These are phyloP conservation scores for Collybiopsis luxurians DNA, from an alignment of 768 basidiomycete species.

Conservation along the genomic window DNA sequence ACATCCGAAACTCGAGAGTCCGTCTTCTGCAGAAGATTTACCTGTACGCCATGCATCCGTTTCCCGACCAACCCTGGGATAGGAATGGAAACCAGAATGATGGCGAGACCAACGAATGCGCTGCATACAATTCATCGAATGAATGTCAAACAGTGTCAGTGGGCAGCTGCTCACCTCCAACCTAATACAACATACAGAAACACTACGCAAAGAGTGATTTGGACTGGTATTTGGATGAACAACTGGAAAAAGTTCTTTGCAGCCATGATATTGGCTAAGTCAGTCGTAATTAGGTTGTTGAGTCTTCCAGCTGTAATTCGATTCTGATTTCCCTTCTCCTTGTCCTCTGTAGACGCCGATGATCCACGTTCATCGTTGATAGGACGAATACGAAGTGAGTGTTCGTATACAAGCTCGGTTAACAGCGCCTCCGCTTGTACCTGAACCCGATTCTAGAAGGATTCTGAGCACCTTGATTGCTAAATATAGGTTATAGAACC, in stretches of 20 bases:
- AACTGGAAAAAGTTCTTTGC: conserved; percentile 31
- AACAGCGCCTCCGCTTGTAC: conserved; percentile 49
- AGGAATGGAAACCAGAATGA: conserved; percentile 39
- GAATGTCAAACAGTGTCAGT: neutral
- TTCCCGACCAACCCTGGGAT: conserved; percentile 41
- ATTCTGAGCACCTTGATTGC: neutral
- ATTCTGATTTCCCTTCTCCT: conserved; percentile 16
- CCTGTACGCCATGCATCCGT: conserved; percentile 8
- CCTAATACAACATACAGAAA: conserved; percentile 29
- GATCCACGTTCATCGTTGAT: conserved; percentile 33
- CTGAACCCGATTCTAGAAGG: conserved; percentile 35
- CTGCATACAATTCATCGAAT: neutral
- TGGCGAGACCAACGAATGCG: conserved; percentile 42
- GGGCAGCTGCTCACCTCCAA: conserved; percentile 18
- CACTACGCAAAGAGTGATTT: conserved; percentile 16
- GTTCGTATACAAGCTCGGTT: conserved; percentile 43
- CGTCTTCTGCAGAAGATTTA: conserved; percentile 22
- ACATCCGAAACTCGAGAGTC: conserved; percentile 45
- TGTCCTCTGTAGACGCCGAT: neutral
- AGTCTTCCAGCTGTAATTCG: conserved; percentile 67
- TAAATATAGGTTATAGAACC: neutral
- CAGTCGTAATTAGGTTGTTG: conserved; percentile 73
- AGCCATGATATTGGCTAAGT: conserved; percentile 40
- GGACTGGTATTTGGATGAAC: conserved; percentile 20
- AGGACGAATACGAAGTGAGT: conserved; percentile 58